Evolutionary conservation across 805 yeast genomes (phyloP).

Genomic region (Komagataella ulmi): DNA sequence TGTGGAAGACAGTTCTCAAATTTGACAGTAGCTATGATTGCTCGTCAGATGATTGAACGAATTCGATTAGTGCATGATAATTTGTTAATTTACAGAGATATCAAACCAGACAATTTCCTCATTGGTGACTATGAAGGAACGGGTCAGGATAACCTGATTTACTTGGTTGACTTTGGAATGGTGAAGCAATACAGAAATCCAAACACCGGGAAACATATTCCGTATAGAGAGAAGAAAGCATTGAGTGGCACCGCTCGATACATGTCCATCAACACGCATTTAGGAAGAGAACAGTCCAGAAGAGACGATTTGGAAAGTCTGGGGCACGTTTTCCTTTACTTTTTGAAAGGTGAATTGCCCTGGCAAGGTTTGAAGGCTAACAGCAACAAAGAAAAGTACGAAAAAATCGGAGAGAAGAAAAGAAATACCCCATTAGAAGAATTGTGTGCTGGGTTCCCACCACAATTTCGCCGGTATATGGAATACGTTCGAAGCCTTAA

Average conservation of each 20-base stretch:
- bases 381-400: conserved; percentile 72
- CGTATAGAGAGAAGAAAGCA: conserved; percentile 70
- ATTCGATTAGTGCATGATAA: conserved; percentile 66
- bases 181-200: conserved; percentile 79
- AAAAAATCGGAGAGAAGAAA: conserved; percentile 73
- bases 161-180: conserved; percentile 78
- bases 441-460: conserved; percentile 51
- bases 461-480: conserved; percentile 64
- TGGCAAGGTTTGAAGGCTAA: conserved; percentile 90
- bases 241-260: conserved; percentile 78
- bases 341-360: conserved; percentile 66
- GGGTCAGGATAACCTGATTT: conserved; percentile 37
- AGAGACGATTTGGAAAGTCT: conserved; percentile 73
- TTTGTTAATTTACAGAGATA: conserved; percentile 68
- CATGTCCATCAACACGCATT: conserved; percentile 81
- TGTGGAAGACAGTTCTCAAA: conserved; percentile 65
- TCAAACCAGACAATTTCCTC: conserved; percentile 73
- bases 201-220: conserved; percentile 66
- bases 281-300: conserved; percentile 75
- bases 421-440: conserved; percentile 54
- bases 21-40: conserved; percentile 61
- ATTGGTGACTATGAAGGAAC: conserved; percentile 41
- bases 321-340: conserved; percentile 75
- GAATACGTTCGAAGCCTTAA: conserved; percentile 53
- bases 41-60: conserved; percentile 65